Conservation (phyloP, 768 basidiomycete genomes). For the Lactarius hatsudake region DNA sequence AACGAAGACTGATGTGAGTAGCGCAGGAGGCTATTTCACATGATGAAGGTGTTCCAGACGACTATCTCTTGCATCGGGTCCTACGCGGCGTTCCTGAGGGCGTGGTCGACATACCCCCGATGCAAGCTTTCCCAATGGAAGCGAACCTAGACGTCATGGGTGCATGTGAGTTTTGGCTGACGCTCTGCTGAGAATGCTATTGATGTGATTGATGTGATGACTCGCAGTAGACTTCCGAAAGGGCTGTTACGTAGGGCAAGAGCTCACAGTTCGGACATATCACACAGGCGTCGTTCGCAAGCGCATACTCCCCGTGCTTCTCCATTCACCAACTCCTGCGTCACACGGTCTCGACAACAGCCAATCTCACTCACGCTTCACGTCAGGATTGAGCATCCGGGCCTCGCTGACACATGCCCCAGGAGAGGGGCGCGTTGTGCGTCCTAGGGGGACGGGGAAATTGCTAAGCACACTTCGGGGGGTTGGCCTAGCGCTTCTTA, state of each 20-base stretch:
- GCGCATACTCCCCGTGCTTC: conserved; percentile 77
- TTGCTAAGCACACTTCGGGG: conserved; percentile 58
- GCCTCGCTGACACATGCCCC: conserved; percentile 29
- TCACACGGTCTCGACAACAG: conserved; percentile 1
- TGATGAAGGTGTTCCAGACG: conserved; percentile 49
- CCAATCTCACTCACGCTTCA: background rate
- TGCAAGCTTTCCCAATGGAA: conserved; percentile 88
- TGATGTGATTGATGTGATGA: conserved; percentile 17
- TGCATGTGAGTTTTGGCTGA: conserved; percentile 56
- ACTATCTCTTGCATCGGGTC: conserved; percentile 78
- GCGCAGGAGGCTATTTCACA: conserved; percentile 57
- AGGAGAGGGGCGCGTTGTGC: conserved; percentile 40
- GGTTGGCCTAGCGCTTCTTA: conserved; percentile 74
- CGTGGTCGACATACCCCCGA: conserved; percentile 64
- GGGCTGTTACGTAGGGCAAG: conserved; percentile 98
- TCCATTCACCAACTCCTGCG: conserved; percentile 38
- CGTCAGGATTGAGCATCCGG: conserved; percentile 34
- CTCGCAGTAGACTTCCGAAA: conserved; percentile 88
- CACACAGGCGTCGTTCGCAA: conserved; percentile 91
- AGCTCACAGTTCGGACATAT: conserved; percentile 93
- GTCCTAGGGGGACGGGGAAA: conserved; percentile 72
- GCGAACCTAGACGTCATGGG: conserved; percentile 95
- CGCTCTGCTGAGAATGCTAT: conserved; percentile 2
- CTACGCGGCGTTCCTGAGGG: conserved; percentile 88
- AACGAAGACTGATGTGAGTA: conserved; percentile 31